Percentiles rank a stretch among this genome's conserved stretches.
Conservation (phyloP, 306 rosid genomes). For the Purshia tridentata region DNA sequence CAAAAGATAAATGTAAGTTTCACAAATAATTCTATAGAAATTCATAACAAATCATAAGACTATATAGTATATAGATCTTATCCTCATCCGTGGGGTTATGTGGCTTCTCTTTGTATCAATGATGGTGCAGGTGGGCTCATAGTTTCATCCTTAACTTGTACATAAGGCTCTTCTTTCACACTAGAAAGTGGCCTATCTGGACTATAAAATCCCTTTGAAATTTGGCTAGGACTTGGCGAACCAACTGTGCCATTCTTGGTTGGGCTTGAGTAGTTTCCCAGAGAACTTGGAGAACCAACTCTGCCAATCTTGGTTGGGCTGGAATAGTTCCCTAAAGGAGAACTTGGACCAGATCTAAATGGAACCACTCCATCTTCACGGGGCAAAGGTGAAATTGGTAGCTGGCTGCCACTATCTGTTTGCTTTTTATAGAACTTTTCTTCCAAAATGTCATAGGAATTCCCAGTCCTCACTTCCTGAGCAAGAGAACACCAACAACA, state of each 20-base stretch:
- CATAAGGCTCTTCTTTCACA: slow-evolving; percentile 49
- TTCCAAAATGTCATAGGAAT: slow-evolving; percentile 62
- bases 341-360: slow-evolving; percentile 38
- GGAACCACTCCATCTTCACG: slow-evolving; percentile 42
- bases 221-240: slow-evolving; percentile 41
- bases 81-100: slow-evolving; percentile 8
- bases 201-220: slow-evolving; percentile 39
- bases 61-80: not conserved
- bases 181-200: slow-evolving; percentile 48
- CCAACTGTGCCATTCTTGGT: slow-evolving; percentile 31
- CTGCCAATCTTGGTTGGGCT: slow-evolving; percentile 38
- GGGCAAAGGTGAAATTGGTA: slow-evolving; percentile 47
- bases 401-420: slow-evolving; percentile 20
- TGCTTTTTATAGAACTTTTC: slow-evolving; percentile 47
- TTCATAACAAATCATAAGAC: slow-evolving; percentile 8
- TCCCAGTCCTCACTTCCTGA: slow-evolving; percentile 78
- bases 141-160: slow-evolving; percentile 48
- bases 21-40: not conserved
- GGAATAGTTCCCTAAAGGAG: slow-evolving; percentile 42
- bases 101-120: slow-evolving; percentile 49
- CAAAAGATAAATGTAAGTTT: not conserved
- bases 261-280: slow-evolving; percentile 40
- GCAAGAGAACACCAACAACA: slow-evolving; percentile 98
- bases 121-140: slow-evolving; percentile 74
- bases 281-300: slow-evolving; percentile 33